These are phyloP conservation scores for Penicillium egyptiacum DNA, from an alignment of 495 filamentous ascomycete species.

Conservation along the genomic window DNA sequence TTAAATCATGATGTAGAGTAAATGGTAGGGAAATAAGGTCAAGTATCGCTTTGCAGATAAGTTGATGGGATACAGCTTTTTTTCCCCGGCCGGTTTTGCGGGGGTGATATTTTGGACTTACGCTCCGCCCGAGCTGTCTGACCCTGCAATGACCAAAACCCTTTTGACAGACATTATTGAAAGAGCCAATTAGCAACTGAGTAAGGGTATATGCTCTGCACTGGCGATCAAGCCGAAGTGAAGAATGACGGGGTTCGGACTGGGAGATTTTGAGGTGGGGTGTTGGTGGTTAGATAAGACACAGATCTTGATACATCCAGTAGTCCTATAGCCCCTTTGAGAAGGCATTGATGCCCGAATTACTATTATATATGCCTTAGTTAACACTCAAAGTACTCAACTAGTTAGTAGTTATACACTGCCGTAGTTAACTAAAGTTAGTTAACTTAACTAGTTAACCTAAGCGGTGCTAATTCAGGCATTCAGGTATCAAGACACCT, in stretches of 20 bases:
- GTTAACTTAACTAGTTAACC: too few relatives aligned
- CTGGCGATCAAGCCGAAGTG: not conserved
- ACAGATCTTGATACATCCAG: not conserved
- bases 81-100: not conserved
- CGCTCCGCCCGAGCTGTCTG: constrained; percentile 86
- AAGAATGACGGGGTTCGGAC: constrained; percentile 9
- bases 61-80: not conserved
- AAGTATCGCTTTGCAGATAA: not conserved
- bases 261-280: not conserved
- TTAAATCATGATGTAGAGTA: not conserved
- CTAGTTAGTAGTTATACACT: too few relatives aligned
- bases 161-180: constrained; percentile 45
- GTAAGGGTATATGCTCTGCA: not conserved
- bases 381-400: too few relatives aligned
- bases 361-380: too few relatives aligned
- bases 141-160: constrained; percentile 81
- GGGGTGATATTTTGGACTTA: constrained; percentile 46
- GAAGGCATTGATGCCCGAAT: too few relatives aligned
- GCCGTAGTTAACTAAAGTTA: too few relatives aligned
- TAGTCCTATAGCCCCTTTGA: too few relatives aligned
- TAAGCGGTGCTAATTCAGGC: too few relatives aligned
- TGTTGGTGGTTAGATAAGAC: constrained; percentile 19
- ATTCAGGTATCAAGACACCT: too few relatives aligned
- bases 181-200: constrained; percentile 16
- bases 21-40: not conserved